phyloP scores from a whole-genome alignment of 2,329 filamentous ascomycete genomes.

The Aspergillus sp. region DNA sequence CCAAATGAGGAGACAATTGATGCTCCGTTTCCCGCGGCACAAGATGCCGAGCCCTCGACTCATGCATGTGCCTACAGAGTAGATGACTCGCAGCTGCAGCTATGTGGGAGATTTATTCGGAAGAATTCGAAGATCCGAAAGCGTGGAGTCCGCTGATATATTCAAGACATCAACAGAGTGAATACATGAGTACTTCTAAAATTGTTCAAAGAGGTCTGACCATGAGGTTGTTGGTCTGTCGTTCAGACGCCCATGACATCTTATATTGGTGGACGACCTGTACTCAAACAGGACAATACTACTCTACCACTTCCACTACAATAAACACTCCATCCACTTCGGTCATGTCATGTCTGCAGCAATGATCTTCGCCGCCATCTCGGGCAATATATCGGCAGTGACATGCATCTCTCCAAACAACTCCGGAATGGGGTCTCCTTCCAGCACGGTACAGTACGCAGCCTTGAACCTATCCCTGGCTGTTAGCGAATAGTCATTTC shows the following conservation, averaged over 20 bases:
- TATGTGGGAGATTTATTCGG: too few species aligned
- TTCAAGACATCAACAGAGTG: too few species aligned
- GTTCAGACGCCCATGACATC: too few species aligned
- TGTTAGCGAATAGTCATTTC: background rate
- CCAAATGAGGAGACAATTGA: background rate
- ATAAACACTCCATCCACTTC: background rate
- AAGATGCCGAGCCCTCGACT: background rate
- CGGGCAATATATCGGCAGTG: constrained; percentile 22
- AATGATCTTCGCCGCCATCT: constrained; percentile 29
- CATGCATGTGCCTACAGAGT: background rate
- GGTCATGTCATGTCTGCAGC: constrained; percentile 1
- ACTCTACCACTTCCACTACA: too few species aligned
- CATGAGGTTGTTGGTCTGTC: too few species aligned
- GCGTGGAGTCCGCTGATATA: too few species aligned
- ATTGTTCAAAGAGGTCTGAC: too few species aligned
- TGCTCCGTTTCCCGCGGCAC: background rate
- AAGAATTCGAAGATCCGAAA: too few species aligned
- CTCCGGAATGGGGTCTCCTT: constrained; percentile 22
- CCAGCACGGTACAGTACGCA: constrained; percentile 22
- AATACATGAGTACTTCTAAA: too few species aligned
- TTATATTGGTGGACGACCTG: too few species aligned
- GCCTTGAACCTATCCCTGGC: constrained; percentile 19
- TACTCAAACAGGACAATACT: too few species aligned
- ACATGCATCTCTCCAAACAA: constrained; percentile 30
- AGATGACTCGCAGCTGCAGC: too few species aligned